Evolutionary conservation across 441 rosid species (phyloP).

Genomic region (Croton setiger): DNA sequence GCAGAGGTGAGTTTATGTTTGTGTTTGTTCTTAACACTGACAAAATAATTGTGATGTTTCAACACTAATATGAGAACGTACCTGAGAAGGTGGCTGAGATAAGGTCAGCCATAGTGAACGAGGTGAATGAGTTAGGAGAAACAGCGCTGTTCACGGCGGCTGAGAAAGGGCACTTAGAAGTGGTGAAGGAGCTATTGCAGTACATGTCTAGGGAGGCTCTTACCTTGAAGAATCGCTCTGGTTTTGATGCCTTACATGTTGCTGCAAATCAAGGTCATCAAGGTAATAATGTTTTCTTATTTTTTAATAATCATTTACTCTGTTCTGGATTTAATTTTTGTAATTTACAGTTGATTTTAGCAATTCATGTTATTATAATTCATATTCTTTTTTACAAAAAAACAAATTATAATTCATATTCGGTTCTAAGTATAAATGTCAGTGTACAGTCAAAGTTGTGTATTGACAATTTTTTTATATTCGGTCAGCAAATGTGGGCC

Average conservation of each 20-base stretch:
- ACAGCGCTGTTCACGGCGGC: conserved; percentile 83
- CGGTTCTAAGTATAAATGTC: too few species aligned
- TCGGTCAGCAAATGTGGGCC: too few species aligned
- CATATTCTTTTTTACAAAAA: too few species aligned
- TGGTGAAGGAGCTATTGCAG: conserved; percentile 64
- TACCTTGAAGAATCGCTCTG: conserved; percentile 56
- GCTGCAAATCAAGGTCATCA: conserved; percentile 83
- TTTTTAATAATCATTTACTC: neutral
- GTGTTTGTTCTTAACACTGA: too few species aligned
- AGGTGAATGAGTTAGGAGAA: conserved; percentile 90
- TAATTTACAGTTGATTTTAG: too few species aligned
- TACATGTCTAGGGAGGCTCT: conserved; percentile 56
- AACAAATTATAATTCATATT: too few species aligned
- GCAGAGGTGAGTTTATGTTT: conserved; percentile 40
- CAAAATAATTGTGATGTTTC: too few species aligned
- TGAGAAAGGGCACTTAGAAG: conserved; percentile 72
- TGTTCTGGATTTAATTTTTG: too few species aligned
- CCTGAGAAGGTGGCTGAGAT: conserved; percentile 55
- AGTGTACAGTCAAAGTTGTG: too few species aligned
- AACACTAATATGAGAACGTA: neutral
- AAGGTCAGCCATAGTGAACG: conserved; percentile 66
- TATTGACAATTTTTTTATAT: too few species aligned
- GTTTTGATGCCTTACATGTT: conserved; percentile 71
- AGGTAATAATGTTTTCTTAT: conserved; percentile 36
- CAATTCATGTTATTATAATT: too few species aligned